Percentiles rank a stretch among this genome's conserved stretches.
These are phyloP conservation scores for Picea glauca DNA, from an alignment of 75 land plant species.

Conservation along the genomic window DNA sequence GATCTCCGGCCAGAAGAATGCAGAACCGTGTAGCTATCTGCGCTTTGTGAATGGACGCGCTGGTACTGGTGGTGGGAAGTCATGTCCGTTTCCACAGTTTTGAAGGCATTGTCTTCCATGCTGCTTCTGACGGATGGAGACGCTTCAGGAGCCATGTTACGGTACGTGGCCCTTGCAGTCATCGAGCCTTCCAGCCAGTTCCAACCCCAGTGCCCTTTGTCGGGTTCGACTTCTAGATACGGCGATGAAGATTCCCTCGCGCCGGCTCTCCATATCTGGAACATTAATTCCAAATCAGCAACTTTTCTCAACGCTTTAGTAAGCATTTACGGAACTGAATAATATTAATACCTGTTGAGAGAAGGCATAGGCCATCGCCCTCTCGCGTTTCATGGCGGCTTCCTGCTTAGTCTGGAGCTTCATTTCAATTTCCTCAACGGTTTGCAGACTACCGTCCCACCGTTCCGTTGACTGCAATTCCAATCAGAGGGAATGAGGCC, in stretches of 20 bases:
- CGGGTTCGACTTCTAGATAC: neutral
- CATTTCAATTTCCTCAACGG: conserved; percentile 4
- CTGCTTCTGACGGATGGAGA: neutral
- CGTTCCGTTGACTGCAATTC: too few relatives aligned
- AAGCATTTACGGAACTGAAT: neutral
- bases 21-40: too few relatives aligned
- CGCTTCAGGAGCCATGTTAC: neutral
- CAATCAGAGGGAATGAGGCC: too few relatives aligned
- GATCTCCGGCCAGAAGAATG: too few relatives aligned
- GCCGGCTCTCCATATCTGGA: neutral
- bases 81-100: too few relatives aligned
- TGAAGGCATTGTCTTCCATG: neutral
- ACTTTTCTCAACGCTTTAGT: neutral
- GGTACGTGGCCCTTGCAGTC: conserved; percentile 34
- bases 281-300: neutral
- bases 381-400: conserved; percentile 40
- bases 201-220: conserved; percentile 48
- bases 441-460: too few relatives aligned
- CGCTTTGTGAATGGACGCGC: too few relatives aligned
- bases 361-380: conserved; percentile 3
- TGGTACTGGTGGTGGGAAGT: too few relatives aligned
- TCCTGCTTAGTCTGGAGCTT: conserved; percentile 35
- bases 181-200: conserved; percentile 84
- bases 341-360: conserved; percentile 42
- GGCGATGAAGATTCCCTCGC: neutral